Evolutionary conservation across 345 rosid species (phyloP).

Genomic region (Pistacia atlantica): DNA sequence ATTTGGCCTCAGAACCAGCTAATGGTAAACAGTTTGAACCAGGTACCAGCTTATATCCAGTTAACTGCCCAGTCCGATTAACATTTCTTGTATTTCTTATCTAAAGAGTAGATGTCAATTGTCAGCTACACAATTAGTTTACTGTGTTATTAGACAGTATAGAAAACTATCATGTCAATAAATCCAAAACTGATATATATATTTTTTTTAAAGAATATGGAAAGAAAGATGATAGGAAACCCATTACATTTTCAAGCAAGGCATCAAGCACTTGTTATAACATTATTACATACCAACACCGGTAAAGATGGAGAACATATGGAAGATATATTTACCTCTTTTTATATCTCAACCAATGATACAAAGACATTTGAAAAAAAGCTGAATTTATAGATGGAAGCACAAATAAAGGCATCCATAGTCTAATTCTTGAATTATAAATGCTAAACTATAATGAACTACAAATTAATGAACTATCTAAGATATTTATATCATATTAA

Average conservation of each 20-base stretch:
- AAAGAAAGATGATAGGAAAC: not conserved
- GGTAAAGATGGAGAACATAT: not conserved
- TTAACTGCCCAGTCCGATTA: conserved; percentile 70
- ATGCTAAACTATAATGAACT: too few relatives aligned
- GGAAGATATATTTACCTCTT: not conserved
- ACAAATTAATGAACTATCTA: too few relatives aligned
- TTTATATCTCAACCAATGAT: not conserved
- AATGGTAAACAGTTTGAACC: conserved; percentile 75
- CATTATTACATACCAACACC: not conserved
- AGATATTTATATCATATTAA: too few relatives aligned
- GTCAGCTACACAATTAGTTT: not conserved
- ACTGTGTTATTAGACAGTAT: not conserved
- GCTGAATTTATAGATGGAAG: not conserved
- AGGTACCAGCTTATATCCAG: conserved; percentile 71
- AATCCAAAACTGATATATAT: not conserved
- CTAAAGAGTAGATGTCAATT: conserved; percentile 27
- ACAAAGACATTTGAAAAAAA: not conserved
- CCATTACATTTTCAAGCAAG: not conserved
- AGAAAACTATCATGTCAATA: not conserved
- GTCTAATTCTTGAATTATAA: too few relatives aligned
- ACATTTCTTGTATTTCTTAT: conserved; percentile 75
- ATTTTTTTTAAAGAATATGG: not conserved
- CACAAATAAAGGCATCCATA: not conserved
- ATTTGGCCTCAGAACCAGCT: conserved; percentile 70
- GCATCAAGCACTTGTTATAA: not conserved